phyloP scores from a whole-genome alignment of 2,329 filamentous ascomycete species.

The Epichloe coenophiala region DNA sequence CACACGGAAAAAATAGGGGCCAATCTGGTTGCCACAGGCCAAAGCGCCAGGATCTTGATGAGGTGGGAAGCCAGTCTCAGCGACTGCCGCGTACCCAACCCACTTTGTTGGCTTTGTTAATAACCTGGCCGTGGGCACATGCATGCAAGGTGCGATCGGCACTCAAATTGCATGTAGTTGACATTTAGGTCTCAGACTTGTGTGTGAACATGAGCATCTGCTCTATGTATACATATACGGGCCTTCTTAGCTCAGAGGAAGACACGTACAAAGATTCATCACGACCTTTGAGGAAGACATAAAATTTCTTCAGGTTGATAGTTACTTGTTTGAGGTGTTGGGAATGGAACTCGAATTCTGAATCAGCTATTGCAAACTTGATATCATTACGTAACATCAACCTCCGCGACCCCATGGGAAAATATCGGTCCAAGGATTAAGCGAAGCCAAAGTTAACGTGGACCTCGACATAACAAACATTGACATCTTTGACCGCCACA shows the following conservation, averaged over 20 bases:
- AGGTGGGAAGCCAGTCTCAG: no score
- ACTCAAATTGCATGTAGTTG: no score
- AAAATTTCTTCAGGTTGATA: no score
- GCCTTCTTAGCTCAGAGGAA: no score
- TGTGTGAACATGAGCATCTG: no score
- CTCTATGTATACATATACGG: no score
- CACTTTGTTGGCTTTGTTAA: no score
- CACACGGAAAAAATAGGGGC: background rate
- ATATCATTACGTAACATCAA: background rate
- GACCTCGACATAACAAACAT: background rate
- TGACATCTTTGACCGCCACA: background rate
- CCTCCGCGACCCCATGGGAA: background rate
- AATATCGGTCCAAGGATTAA: background rate
- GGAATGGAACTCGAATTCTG: background rate
- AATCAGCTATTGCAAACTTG: constrained; percentile 1
- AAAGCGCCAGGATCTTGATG: background rate
- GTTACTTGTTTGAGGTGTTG: background rate
- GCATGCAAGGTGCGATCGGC: no score
- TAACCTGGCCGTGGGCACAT: no score
- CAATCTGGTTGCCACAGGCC: background rate
- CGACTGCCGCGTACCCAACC: no score
- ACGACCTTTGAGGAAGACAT: background rate
- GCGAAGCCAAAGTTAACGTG: background rate
- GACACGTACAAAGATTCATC: background rate
- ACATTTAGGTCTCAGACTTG: no score